Base-by-base conservation (phyloP, 306 rosid species). In the Glycine soja region DNA sequence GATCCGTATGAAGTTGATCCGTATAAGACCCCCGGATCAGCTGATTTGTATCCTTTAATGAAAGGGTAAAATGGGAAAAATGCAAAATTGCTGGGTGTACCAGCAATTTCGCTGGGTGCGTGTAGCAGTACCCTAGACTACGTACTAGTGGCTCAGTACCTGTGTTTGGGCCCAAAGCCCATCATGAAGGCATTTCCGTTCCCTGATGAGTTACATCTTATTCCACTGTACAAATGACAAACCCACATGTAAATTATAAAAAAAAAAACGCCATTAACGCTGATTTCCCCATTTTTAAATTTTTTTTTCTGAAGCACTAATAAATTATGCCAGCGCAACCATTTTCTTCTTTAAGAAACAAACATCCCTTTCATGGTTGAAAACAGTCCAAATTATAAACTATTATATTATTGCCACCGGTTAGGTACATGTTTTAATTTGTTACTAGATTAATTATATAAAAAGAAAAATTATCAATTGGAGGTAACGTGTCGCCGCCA, bases 101-200 rank as follows among this genome's bases (percentile, higher is more conserved):
- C n/a, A n/a, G n/a, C n/a, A n/a, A n/a, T n/a, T n/a, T n/a, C n/a
- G n/a, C n/a, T n/a, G n/a, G n/a, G n/a, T n/a, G n/a, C n/a, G n/a
- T n/a, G n/a, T n/a, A n/a, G n/a, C n/a, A n/a, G n/a, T n/a, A n/a
- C n/a, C n/a, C n/a, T 46, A 48, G 24, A 10, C 2, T 24, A 24
- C 30, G 30, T 24, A 24, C 34, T 58, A 58, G 38, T 18, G 10
- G 15, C 53, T 48, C 34, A 10, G 54, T 50, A 16, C 9, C 15
- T 50, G 63, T 45, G 43, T 46, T 46, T 75, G 80, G 81, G 73
- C 78, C 81, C 32, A 65, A 81, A 73, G 74, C 80, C 80, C 80
- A 40, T 51, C 80, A 64, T 36, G 68, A 69, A 13, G 53, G 61
- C 70, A 66, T 50, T 47, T 75, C 70, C 10, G 16, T 70, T 70